phyloP scores from a whole-genome alignment of 2,329 filamentous ascomycete species.

The Aureobasidium sp. region DNA sequence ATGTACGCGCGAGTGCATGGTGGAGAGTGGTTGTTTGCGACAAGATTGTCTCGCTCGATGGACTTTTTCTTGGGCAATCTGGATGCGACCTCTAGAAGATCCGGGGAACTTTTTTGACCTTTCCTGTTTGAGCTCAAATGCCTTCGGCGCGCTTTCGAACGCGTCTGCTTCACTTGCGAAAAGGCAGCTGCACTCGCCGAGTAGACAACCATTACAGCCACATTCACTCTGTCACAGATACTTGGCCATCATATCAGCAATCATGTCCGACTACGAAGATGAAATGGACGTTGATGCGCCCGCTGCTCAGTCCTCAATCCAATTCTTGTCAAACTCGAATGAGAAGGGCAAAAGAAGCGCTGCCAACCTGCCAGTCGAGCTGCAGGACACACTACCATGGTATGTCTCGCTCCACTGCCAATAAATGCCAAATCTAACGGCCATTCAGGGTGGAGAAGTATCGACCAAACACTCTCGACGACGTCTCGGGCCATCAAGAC shows the following conservation, averaged over 20 bases:
- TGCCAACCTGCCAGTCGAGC: slow-evolving; percentile 87
- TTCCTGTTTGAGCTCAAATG: background rate
- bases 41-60: background rate
- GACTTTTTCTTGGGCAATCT: background rate
- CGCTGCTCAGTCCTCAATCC: slow-evolving; percentile 39
- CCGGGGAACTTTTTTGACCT: background rate
- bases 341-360: slow-evolving; percentile 84
- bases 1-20: slow-evolving; percentile 38
- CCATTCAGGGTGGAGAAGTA: slow-evolving; percentile 84
- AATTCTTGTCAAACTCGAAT: slow-evolving; percentile 63
- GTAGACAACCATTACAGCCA: background rate
- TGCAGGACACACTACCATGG: slow-evolving; percentile 92
- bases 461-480: slow-evolving; percentile 74
- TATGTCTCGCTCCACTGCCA: slow-evolving; percentile 30
- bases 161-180: background rate
- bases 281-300: slow-evolving; percentile 59
- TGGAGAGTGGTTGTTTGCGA: background rate
- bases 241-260: slow-evolving; percentile 13
- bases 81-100: background rate
- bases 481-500: slow-evolving; percentile 95
- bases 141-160: background rate
- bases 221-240: background rate
- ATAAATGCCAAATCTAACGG: slow-evolving; percentile 14
- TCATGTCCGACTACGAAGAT: slow-evolving; percentile 49
- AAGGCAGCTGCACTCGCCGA: background rate